Base-by-base conservation (phyloP, 2,329 filamentous ascomycete genomes). In the Zarea fungicola region DNA sequence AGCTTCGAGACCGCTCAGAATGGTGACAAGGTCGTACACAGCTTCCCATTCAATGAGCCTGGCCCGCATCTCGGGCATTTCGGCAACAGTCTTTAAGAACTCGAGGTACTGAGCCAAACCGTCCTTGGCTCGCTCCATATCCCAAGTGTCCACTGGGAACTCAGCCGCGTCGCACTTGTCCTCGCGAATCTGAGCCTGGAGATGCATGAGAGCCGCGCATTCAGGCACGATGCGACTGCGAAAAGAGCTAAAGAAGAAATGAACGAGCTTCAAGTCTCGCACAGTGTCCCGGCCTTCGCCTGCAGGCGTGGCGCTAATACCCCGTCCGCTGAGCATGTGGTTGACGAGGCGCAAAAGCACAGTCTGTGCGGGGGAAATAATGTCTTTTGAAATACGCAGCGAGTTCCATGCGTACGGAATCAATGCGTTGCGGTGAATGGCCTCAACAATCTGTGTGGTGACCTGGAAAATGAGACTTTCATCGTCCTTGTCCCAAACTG, bases 101-200 rank as follows among this genome's bases (percentile, higher is more conserved):
- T 96, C 91, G 2, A 97, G 80, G 62, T 95, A 96, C 65, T 96
- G 91, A 44, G 91, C 89, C 1, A 97, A 81, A 1, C 92, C 92
- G 61, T 97, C 92, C 64, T 95, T 96, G 51, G 95, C 92, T 13
- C 92, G 83, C 64, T 97, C 92, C 86, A 97, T 95, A 60, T 97
- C 92, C 92, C 92, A 97, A 40, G 90, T 79, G 59, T 97, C 95
- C 2, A 96, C 83, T 0, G 92, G 92, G 59, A 96, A 97, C 60
- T 96, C 91, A 53, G 88, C 83, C 0, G 89, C 83, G 52, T 92
- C 80, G 14, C 85, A 82, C 49, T 83, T 77, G 26, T 85, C 83
- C 34, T 85, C 83, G 35, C 89, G 84, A 28, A 96, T 95, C 62
- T 96, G 87, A 14, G 89, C 88, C 69, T 97, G 92, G 3, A 96